Percentiles rank a stretch among this genome's conserved stretches.
phyloP scores from a whole-genome alignment of 164 flowering plant species.

The Vitis labrusca region DNA sequence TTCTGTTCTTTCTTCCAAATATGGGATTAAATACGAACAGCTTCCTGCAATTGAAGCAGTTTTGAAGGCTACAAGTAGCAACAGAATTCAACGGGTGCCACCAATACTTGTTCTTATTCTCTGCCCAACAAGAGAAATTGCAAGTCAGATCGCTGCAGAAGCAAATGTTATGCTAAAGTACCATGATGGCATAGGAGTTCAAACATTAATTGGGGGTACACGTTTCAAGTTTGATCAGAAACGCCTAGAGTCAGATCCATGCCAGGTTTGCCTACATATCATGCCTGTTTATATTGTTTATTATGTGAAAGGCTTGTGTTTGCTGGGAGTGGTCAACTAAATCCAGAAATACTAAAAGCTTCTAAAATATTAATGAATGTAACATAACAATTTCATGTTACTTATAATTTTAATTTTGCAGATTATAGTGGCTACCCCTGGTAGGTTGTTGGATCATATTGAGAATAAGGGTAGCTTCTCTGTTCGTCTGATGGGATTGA shows the following conservation, averaged over 20 bases:
- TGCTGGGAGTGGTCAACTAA: neutral
- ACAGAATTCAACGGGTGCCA: conserved; percentile 38
- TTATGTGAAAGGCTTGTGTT: neutral
- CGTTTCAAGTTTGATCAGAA: conserved; percentile 88
- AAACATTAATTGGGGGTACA: conserved; percentile 87
- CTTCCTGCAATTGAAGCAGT: conserved; percentile 99
- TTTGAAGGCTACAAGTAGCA: conserved; percentile 51
- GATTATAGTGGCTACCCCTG: conserved; percentile 97
- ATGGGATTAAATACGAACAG: conserved; percentile 65
- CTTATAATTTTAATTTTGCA: conserved; percentile 25
- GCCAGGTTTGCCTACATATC: conserved; percentile 58
- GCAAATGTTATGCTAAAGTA: conserved; percentile 76
- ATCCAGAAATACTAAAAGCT: no score
- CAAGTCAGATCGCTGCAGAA: conserved; percentile 95
- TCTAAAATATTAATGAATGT: neutral
- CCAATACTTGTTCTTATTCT: conserved; percentile 78
- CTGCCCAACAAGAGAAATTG: conserved; percentile 96
- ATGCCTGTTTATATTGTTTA: neutral
- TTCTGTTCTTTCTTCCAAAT: conserved; percentile 16
- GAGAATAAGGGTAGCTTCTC: conserved; percentile 85
- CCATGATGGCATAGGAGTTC: conserved; percentile 87
- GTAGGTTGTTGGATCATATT: conserved; percentile 91
- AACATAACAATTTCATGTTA: neutral
- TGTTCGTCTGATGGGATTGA: conserved; percentile 79
- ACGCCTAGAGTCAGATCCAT: conserved; percentile 77